Percentiles rank a stretch among this genome's conserved stretches.
Evolutionary conservation across 805 yeast species (phyloP).

Genomic region (Pichia cabralensis): DNA sequence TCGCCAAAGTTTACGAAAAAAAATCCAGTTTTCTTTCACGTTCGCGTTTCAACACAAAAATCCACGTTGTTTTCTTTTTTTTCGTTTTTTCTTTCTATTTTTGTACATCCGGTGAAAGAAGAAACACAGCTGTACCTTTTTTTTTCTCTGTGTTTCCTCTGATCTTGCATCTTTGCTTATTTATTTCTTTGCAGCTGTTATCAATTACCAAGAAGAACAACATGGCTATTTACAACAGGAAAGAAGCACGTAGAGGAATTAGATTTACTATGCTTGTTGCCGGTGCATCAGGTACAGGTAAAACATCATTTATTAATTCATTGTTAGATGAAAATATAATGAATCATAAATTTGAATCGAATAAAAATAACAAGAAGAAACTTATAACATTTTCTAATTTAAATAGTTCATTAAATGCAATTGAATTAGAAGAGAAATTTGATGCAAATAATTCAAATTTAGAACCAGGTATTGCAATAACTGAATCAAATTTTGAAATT

Average conservation of each 20-base stretch:
- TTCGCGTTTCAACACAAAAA: no score
- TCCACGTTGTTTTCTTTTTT: no score
- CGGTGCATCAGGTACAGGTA: slow-evolving; percentile 71
- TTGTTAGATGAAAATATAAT: slow-evolving; percentile 52
- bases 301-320: slow-evolving; percentile 65
- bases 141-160: no score
- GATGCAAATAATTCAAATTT: slow-evolving; percentile 49
- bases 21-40: no score
- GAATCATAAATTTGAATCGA: slow-evolving; percentile 41
- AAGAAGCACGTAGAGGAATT: slow-evolving; percentile 64
- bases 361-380: slow-evolving; percentile 15
- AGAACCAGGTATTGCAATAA: slow-evolving; percentile 70
- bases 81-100: no score
- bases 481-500: slow-evolving; percentile 53
- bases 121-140: no score
- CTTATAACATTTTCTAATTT: slow-evolving; percentile 52
- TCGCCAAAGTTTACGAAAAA: no score
- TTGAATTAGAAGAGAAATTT: slow-evolving; percentile 49
- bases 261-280: slow-evolving; percentile 65
- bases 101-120: no score
- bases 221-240: slow-evolving; percentile 28
- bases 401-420: slow-evolving; percentile 47
- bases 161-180: no score
- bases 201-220: no score
- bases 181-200: no score